Conservation (phyloP, 345 rosid genomes). For the Jatropha curcas region DNA sequence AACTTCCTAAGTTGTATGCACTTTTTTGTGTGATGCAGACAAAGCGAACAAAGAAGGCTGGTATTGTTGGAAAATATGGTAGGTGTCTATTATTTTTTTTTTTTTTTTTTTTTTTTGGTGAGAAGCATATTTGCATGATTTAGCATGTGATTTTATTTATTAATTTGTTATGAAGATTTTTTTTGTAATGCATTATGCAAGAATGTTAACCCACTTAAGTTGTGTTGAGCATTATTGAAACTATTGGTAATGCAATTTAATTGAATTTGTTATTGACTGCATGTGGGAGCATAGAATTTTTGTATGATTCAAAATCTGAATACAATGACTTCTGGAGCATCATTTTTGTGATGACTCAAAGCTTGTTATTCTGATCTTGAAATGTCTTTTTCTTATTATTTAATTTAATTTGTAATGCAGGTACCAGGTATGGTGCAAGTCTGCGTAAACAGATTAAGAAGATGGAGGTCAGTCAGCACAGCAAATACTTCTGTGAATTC, state of each 20-base stretch:
- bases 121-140: not conserved
- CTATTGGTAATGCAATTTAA: not conserved
- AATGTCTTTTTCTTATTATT: not conserved
- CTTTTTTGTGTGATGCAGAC: constrained; percentile 34
- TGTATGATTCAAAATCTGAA: not conserved
- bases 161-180: not conserved
- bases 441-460: constrained; percentile 39
- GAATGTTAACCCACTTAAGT: not conserved
- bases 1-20: not conserved
- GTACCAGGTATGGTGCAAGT: constrained; percentile 41
- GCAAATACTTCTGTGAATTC: constrained; percentile 39
- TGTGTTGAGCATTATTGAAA: not conserved
- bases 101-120: not conserved
- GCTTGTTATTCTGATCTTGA: not conserved
- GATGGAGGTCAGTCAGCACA: constrained; percentile 42
- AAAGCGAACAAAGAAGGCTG: constrained; percentile 72
- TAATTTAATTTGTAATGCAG: not conserved
- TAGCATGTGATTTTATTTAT: not conserved
- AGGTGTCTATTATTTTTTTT: not conserved
- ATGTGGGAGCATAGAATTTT: not conserved
- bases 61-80: constrained; percentile 64
- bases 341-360: not conserved
- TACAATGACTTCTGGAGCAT: not conserved
- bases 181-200: too few relatives aligned
- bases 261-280: not conserved